Percentiles rank a stretch among this genome's conserved stretches.
Conservation (phyloP, 306 rosid genomes). For the Casuarina glauca region DNA sequence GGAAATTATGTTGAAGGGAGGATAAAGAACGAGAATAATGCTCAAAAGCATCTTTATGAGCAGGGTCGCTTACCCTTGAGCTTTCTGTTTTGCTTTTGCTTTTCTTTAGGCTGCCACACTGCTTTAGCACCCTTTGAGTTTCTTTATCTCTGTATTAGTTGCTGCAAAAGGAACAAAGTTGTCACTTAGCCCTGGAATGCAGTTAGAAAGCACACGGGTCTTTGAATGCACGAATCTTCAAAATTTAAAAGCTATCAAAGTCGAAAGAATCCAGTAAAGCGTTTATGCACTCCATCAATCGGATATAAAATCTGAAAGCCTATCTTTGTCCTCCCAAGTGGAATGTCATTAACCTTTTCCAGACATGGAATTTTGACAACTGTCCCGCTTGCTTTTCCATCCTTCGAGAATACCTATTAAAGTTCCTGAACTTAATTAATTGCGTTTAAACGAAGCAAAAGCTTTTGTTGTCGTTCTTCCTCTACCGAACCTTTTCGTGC, state of each 20-base stretch:
- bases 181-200: conserved; percentile 6
- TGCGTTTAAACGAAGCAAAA: conserved; percentile 38
- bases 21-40: conserved; percentile 52
- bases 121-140: conserved; percentile 34
- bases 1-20: conserved; percentile 19
- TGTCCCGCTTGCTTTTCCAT: conserved; percentile 22
- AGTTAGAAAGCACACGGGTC: conserved; percentile 10
- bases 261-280: conserved; percentile 44
- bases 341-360: conserved; percentile 29
- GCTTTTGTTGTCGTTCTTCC: conserved; percentile 27
- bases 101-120: conserved; percentile 28
- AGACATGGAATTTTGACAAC: conserved; percentile 43
- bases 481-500: conserved; percentile 16
- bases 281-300: conserved; percentile 9
- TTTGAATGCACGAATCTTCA: background rate
- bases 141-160: conserved; percentile 7
- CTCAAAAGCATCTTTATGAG: conserved; percentile 47
- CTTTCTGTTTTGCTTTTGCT: conserved; percentile 41
- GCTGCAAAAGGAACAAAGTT: conserved; percentile 14
- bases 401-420: conserved; percentile 4
- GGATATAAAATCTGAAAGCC: conserved; percentile 34
- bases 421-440: conserved; percentile 16
- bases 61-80: conserved; percentile 39
- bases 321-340: conserved; percentile 48
- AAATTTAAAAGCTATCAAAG: conserved; percentile 20